A percentile compares a stretch with the other conserved stretches of the same genome.
phyloP scores from a whole-genome alignment of 129 eudicot species.

The Deinandra increscens region DNA sequence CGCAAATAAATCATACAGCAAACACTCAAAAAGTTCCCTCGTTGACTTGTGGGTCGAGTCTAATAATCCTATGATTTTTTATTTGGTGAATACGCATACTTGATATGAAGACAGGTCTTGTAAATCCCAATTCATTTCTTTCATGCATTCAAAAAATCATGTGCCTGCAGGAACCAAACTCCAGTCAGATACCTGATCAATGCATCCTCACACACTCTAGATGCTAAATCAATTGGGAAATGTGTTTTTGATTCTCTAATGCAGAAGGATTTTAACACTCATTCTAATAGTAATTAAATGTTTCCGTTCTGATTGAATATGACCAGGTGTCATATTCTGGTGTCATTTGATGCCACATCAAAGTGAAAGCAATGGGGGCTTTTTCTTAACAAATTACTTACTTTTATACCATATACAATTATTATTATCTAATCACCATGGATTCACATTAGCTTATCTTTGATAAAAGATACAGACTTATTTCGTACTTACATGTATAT shows the following conservation, averaged over 20 bases:
- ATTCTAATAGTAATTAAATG: neutral
- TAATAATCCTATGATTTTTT: slow-evolving; percentile 25
- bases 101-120: slow-evolving; percentile 55
- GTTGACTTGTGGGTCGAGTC: too few species aligned
- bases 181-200: slow-evolving; percentile 63
- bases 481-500: neutral
- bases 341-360: neutral
- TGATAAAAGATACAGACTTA: neutral
- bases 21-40: too few species aligned
- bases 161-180: slow-evolving; percentile 99
- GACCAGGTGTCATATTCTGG: neutral
- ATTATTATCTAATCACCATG: too few species aligned
- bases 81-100: slow-evolving; percentile 40
- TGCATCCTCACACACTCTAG: slow-evolving; percentile 20
- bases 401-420: too few species aligned
- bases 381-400: too few species aligned
- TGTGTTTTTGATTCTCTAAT: neutral
- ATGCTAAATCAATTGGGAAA: neutral
- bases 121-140: slow-evolving; percentile 52
- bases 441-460: slow-evolving; percentile 15
- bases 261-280: neutral
- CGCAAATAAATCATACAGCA: too few species aligned
- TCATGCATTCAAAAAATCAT: slow-evolving; percentile 62
- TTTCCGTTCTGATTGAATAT: neutral
- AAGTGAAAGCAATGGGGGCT: too few species aligned